phyloP scores from a whole-genome alignment of 805 yeast species.

The Candida insectorum region DNA sequence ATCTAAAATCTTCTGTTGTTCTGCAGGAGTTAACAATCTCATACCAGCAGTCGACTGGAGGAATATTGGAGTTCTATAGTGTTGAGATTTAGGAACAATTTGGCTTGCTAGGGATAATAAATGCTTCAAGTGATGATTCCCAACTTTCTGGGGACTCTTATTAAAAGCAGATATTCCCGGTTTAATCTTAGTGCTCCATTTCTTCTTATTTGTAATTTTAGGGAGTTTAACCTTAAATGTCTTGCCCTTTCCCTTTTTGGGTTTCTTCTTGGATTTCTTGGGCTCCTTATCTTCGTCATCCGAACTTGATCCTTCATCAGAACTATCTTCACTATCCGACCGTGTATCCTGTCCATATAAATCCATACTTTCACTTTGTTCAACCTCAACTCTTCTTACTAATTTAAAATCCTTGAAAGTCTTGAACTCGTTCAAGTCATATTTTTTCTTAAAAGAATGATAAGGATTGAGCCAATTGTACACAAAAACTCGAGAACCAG shows the following conservation, averaged over 20 bases:
- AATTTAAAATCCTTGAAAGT: conserved; percentile 7
- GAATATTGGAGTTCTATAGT: conserved; percentile 60
- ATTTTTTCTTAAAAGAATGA: conserved; percentile 20
- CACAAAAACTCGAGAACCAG: conserved; percentile 59
- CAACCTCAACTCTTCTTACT: conserved; percentile 11
- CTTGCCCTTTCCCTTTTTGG: conserved; percentile 17
- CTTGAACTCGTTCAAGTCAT: conserved; percentile 12
- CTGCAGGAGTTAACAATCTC: conserved; percentile 53
- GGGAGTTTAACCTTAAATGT: conserved; percentile 21
- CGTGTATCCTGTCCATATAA: conserved; percentile 1
- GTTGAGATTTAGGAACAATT: conserved; percentile 59
- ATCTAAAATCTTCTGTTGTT: conserved; percentile 44
- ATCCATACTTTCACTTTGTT: neutral
- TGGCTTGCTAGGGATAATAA: conserved; percentile 47
- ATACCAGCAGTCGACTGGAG: conserved; percentile 71
- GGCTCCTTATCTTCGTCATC: conserved; percentile 18
- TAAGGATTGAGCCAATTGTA: conserved; percentile 52
- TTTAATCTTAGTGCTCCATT: conserved; percentile 50
- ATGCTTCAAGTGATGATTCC: conserved; percentile 47
- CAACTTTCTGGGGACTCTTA: conserved; percentile 46
- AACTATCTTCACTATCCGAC: conserved; percentile 7
- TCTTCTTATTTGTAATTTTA: conserved; percentile 25
- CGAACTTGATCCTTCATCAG: conserved; percentile 2
- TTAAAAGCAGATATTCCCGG: conserved; percentile 59
- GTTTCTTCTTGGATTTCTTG: conserved; percentile 42